Evolutionary conservation across 2,329 filamentous ascomycete genomes (phyloP).

Genomic region (Periconia sp.): DNA sequence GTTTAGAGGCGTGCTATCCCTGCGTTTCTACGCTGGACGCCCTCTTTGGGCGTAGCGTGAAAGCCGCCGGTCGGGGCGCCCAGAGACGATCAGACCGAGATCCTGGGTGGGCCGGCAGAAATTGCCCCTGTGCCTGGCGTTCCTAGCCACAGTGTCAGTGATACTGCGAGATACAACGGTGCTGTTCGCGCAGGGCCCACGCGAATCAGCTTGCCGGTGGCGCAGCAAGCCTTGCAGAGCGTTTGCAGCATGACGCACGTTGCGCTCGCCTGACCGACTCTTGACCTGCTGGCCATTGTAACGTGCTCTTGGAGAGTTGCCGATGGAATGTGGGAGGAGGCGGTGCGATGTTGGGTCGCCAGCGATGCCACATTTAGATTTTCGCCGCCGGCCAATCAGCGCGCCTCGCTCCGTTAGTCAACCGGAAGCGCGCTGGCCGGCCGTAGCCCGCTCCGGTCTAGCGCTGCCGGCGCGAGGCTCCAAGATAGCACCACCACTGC

Average conservation of each 20-base stretch:
- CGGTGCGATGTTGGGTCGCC: too few relatives aligned
- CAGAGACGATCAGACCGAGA: neutral
- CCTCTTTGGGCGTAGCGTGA: slow-evolving; percentile 15
- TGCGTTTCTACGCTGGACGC: slow-evolving; percentile 12
- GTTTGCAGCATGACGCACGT: slow-evolving; percentile 2
- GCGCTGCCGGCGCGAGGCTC: too few relatives aligned
- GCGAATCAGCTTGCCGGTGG: slow-evolving; percentile 4
- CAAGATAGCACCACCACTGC: too few relatives aligned
- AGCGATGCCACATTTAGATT: too few relatives aligned
- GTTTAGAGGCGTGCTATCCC: slow-evolving; percentile 3
- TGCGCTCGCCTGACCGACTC: neutral
- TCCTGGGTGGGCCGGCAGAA: neutral
- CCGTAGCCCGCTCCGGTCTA: too few relatives aligned
- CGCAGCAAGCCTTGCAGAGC: slow-evolving; percentile 5
- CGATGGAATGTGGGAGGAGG: too few relatives aligned
- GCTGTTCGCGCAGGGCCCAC: neutral
- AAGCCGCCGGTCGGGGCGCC: neutral
- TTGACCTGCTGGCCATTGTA: slow-evolving; percentile 5
- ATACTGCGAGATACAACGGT: slow-evolving; percentile 5
- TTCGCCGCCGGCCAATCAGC: too few relatives aligned
- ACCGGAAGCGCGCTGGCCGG: too few relatives aligned
- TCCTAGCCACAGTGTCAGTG: slow-evolving; percentile 6
- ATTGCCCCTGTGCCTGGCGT: neutral
- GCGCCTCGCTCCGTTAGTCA: too few relatives aligned
- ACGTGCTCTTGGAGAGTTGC: too few relatives aligned